phyloP scores from a whole-genome alignment of 2,329 filamentous ascomycete species.

The Ophiognomonia clavigignenti-juglandacearum region DNA sequence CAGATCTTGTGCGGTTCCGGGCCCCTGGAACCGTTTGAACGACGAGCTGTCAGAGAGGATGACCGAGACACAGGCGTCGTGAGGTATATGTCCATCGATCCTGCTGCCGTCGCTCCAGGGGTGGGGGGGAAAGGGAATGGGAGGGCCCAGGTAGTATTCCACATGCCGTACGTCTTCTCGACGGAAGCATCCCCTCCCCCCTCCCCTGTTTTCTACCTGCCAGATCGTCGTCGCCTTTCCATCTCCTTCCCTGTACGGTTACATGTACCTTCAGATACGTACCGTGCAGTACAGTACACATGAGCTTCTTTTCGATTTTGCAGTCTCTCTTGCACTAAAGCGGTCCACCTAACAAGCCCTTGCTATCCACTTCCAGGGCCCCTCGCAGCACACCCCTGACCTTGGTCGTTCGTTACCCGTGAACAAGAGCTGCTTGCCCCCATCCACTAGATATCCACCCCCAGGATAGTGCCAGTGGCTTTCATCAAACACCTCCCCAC shows the following conservation, averaged over 20 bases:
- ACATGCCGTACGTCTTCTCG: conserved; percentile 16
- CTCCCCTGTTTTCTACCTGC: conserved; percentile 23
- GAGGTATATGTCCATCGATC: conserved; percentile 11
- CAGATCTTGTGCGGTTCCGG: not conserved
- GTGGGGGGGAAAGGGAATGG: too few relatives aligned
- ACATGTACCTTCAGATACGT: conserved; percentile 29
- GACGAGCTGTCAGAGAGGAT: conserved; percentile 2
- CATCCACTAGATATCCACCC: conserved; percentile 31
- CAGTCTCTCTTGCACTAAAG: conserved; percentile 29
- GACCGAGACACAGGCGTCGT: not conserved
- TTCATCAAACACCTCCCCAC: conserved; percentile 43
- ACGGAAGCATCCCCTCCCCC: conserved; percentile 9
- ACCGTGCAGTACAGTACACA: conserved; percentile 15
- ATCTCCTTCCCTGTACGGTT: conserved; percentile 47
- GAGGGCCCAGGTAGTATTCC: conserved; percentile 11
- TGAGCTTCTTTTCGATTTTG: conserved; percentile 28
- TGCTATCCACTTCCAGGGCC: conserved; percentile 15
- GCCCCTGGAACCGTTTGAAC: not conserved
- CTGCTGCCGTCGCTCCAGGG: conserved; percentile 11
- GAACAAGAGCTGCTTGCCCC: conserved; percentile 11
- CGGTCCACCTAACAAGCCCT: conserved; percentile 17
- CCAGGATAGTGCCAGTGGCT: conserved; percentile 44
- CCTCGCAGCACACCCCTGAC: conserved; percentile 17
- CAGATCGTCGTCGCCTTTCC: conserved; percentile 31
- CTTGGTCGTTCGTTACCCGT: conserved; percentile 22